Evolutionary conservation across 2,329 filamentous ascomycete genomes (phyloP).

Genomic region (Penicillium sp.): DNA sequence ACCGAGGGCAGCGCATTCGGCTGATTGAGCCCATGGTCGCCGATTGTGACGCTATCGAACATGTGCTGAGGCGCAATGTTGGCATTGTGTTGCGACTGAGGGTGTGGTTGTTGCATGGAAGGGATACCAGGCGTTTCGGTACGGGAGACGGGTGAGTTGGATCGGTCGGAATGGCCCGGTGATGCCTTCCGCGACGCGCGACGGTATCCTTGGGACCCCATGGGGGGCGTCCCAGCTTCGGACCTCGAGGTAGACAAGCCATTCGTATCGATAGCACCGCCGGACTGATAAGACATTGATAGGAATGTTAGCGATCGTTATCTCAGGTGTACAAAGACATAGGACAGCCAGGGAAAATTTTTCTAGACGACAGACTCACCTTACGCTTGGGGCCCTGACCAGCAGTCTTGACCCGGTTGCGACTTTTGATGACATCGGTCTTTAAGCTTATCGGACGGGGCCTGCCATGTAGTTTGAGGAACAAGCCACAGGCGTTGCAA

Average conservation of each 20-base stretch:
- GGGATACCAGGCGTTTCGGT: conserved; percentile 70
- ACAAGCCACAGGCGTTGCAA: conserved; percentile 96
- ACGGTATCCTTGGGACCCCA: conserved; percentile 51
- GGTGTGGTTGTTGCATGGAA: no score
- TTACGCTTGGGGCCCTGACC: conserved; percentile 72
- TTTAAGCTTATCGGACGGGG: conserved; percentile 91
- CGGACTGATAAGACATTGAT: no score
- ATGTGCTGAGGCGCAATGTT: conserved; percentile 66
- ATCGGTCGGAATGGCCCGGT: conserved; percentile 64
- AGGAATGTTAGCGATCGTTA: no score
- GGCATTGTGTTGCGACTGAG: no score
- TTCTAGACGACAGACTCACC: conserved; percentile 45
- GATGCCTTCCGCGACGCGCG: conserved; percentile 62
- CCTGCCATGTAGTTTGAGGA: conserved; percentile 90
- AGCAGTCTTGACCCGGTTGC: conserved; percentile 94
- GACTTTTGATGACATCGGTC: conserved; percentile 98
- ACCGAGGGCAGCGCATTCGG: no score
- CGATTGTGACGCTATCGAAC: conserved; percentile 65
- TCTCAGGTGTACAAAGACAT: conserved; percentile 22
- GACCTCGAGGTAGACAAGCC: conserved; percentile 53
- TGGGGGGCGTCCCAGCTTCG: conserved; percentile 49
- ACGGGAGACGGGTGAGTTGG: conserved; percentile 69
- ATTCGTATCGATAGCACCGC: conserved; percentile 43
- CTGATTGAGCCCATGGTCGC: no score
- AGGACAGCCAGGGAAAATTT: conserved; percentile 18